phyloP scores from a whole-genome alignment of 2,329 filamentous ascomycete genomes.

The Diplodia corticola region DNA sequence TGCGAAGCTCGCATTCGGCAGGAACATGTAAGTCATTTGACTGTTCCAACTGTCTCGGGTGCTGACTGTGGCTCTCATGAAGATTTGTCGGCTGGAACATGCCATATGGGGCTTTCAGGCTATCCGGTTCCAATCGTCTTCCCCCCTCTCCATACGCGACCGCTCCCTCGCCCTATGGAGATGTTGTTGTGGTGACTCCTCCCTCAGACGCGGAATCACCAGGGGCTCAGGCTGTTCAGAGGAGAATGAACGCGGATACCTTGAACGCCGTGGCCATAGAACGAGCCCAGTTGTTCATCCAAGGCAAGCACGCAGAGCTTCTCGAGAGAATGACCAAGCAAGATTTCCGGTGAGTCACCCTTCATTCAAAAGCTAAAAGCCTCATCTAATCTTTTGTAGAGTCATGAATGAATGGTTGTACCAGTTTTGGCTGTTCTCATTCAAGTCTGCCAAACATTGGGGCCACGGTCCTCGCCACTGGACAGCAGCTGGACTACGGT shows the following conservation, averaged over 20 bases:
- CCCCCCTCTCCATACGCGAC: conserved; percentile 25
- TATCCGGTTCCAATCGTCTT: conserved; percentile 6
- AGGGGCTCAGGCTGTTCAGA: conserved; percentile 27
- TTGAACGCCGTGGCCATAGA: conserved; percentile 29
- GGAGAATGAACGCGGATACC: conserved; percentile 28
- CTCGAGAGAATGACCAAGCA: conserved; percentile 29
- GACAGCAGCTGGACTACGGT: conserved; percentile 29
- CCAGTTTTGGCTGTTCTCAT: conserved; percentile 38
- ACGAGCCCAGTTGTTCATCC: conserved; percentile 31
- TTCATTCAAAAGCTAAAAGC: neutral
- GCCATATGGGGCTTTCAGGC: neutral
- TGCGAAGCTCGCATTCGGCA: conserved; percentile 24
- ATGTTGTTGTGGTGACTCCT: conserved; percentile 29
- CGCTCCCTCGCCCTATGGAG: conserved; percentile 29
- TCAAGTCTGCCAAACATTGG: conserved; percentile 35
- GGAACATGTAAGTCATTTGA: conserved; percentile 27
- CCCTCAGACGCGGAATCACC: conserved; percentile 24
- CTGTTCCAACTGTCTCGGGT: neutral
- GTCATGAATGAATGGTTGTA: conserved; percentile 34
- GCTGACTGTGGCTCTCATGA: neutral
- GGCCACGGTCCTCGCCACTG: conserved; percentile 31
- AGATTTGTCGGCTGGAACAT: neutral
- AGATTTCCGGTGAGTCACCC: conserved; percentile 30
- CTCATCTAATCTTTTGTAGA: neutral
- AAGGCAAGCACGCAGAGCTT: conserved; percentile 32